Conservation (phyloP, 331 rosid genomes). For the Ulmus americana region DNA sequence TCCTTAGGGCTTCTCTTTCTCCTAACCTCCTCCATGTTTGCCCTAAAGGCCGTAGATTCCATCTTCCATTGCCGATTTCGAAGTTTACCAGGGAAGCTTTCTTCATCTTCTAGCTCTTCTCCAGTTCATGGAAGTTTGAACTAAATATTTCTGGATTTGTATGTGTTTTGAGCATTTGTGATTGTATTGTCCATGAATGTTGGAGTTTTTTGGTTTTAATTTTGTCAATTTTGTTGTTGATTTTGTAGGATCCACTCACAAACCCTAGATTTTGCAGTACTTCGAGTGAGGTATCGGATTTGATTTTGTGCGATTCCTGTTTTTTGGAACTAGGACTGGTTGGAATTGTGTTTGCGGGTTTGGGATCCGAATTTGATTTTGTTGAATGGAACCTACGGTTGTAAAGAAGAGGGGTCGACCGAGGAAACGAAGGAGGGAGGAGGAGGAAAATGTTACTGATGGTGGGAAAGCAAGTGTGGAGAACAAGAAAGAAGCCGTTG, state of each 20-base stretch:
- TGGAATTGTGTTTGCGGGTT: constrained; percentile 10
- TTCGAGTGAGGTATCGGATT: constrained; percentile 13
- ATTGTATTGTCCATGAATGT: background rate
- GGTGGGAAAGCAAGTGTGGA: constrained; percentile 36
- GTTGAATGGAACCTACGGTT: constrained; percentile 57
- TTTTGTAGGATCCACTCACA: constrained; percentile 27
- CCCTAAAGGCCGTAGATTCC: constrained; percentile 20
- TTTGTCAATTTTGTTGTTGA: constrained; percentile 2
- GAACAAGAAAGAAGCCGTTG: constrained; percentile 39
- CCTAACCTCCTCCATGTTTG: background rate
- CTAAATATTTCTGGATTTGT: background rate
- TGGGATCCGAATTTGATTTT: constrained; percentile 17
- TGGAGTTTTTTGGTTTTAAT: constrained; percentile 1
- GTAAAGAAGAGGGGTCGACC: constrained; percentile 83
- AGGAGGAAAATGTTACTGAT: constrained; percentile 32
- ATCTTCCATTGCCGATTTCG: constrained; percentile 32
- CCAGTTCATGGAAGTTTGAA: background rate
- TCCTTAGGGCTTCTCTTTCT: constrained; percentile 17
- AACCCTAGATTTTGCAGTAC: constrained; percentile 28
- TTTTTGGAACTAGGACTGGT: constrained; percentile 1
- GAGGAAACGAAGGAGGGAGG: constrained; percentile 57
- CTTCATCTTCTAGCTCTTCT: background rate
- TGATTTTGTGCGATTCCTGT: constrained; percentile 17
- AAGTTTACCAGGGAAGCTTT: constrained; percentile 30
- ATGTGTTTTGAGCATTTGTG: background rate